Conservation (phyloP, 495 filamentous ascomycete genomes). For the Cairneyella variabilis region DNA sequence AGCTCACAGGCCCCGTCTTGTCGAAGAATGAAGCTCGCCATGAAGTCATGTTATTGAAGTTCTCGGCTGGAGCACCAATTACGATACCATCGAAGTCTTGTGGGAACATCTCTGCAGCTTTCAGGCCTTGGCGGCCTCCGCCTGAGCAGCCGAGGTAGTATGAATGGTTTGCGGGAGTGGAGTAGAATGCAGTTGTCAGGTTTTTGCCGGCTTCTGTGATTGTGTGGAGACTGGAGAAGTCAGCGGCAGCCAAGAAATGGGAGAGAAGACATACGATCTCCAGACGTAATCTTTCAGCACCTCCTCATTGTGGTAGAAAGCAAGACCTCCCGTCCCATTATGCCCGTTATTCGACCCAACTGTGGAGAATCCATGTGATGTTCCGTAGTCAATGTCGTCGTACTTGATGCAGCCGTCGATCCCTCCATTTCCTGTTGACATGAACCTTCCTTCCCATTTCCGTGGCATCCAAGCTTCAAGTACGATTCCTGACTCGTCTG, state of each 20-base stretch:
- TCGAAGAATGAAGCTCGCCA: constrained; percentile 53
- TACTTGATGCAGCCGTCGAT: constrained; percentile 48
- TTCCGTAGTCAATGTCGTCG: constrained; percentile 27
- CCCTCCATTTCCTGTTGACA: constrained; percentile 55
- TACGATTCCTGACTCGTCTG: constrained; percentile 46
- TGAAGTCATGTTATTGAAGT: constrained; percentile 44
- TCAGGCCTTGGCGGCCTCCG: constrained; percentile 55
- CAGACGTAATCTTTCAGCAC: constrained; percentile 40
- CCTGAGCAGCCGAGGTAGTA: constrained; percentile 60
- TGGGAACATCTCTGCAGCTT: constrained; percentile 48
- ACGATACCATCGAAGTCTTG: constrained; percentile 65
- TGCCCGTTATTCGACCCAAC: constrained; percentile 57
- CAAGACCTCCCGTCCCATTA: constrained; percentile 46
- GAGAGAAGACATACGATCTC: constrained; percentile 36
- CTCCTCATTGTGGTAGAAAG: constrained; percentile 48
- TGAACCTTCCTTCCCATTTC: constrained; percentile 45
- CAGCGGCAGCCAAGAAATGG: constrained; percentile 37
- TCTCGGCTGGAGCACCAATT: constrained; percentile 51
- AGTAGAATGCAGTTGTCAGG: constrained; percentile 34
- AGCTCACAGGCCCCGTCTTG: constrained; percentile 33
- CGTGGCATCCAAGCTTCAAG: constrained; percentile 58
- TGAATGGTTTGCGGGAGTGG: constrained; percentile 26
- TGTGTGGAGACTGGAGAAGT: constrained; percentile 36
- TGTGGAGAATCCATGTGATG: constrained; percentile 48
- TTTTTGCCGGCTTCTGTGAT: constrained; percentile 41